phyloP scores from a whole-genome alignment of 371 early-diverging fungal genomes.

The Globomyces sp. region DNA sequence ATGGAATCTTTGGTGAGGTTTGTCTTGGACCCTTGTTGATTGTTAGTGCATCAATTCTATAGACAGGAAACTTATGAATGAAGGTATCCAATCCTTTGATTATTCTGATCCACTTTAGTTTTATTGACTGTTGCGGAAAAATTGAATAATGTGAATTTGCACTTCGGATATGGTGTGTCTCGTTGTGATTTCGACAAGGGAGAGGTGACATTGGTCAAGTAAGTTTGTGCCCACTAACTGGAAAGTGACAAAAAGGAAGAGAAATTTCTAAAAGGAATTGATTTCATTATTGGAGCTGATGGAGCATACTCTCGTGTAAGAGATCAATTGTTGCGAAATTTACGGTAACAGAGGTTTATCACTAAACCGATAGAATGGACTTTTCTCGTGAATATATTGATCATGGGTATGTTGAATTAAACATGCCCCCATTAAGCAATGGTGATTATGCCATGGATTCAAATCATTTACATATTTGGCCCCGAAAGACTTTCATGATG shows the following conservation, averaged over 20 bases:
- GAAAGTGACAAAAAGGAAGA: slow-evolving; percentile 21
- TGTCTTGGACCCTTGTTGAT: no score
- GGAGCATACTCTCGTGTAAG: slow-evolving; percentile 87
- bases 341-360: background rate
- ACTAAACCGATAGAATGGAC: slow-evolving; percentile 59
- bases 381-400: slow-evolving; percentile 86
- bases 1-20: slow-evolving; percentile 71
- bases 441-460: slow-evolving; percentile 79
- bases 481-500: slow-evolving; percentile 90
- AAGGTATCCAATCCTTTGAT: slow-evolving; percentile 29
- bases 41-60: slow-evolving; percentile 90
- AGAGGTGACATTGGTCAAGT: slow-evolving; percentile 32
- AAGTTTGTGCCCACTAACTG: background rate
- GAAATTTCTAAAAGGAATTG: slow-evolving; percentile 50
- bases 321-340: slow-evolving; percentile 67
- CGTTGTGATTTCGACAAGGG: slow-evolving; percentile 61
- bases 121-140: slow-evolving; percentile 70
- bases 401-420: slow-evolving; percentile 87
- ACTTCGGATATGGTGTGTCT: slow-evolving; percentile 65
- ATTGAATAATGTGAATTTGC: slow-evolving; percentile 60
- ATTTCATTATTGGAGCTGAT: slow-evolving; percentile 93
- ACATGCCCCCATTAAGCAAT: slow-evolving; percentile 50
- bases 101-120: no score
- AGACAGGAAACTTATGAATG: slow-evolving; percentile 81
- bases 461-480: slow-evolving; percentile 97